Evolutionary conservation across 371 early-diverging fungal species (phyloP), one percentile per base, ranked within the genome.

Genomic region (Actinomortierella ambigua): DNA sequence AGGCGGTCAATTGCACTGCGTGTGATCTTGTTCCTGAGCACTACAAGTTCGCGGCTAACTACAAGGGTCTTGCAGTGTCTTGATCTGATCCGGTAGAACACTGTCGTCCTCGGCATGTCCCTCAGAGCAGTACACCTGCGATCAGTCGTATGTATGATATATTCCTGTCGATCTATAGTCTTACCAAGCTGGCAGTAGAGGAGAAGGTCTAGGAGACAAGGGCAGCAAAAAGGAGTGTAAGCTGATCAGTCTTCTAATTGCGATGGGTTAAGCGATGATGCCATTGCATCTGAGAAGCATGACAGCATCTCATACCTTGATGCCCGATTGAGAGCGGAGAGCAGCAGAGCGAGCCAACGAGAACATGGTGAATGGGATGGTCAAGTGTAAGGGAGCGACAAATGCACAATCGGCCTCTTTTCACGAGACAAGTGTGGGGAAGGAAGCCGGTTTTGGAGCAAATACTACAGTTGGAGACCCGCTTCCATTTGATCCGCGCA

Each of bases 271-370:
- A 20, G 42, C 9, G 22, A 9, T 34, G 17, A 47, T 50, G 26
- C 4, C 24, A 39, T 14, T 20, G 24, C 3, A 27, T 26, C 28
- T 26, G 20, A 34, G 53, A 23, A n/a, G 53, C 1, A 20, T 29
- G 17, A 17, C 18, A 29, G 11, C 22, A 28, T 22, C 20, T 39
- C 42, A 13, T 59, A 71, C 73, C 66, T 71, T 71, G 57, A 59
- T 63, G 44, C 73, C 61, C 66, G 63, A 71, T 50, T 66, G 73
- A 44, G 73, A 58, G 34, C 73, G 73, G 48, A 65, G n/a, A 27
- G 73, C 26, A 24, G 66, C 70, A 28, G 71, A 40, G 46, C 73
- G 73, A 52, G 63, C 67, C 49, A 71, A 48, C 59, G 73, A 71
- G 59, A 53, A 57, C 73, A 71, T 71, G 52, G 40, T 55, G 69